These are phyloP conservation scores for Polytolypa hystricis DNA, from an alignment of 2,329 filamentous ascomycete species.

Conservation along the genomic window DNA sequence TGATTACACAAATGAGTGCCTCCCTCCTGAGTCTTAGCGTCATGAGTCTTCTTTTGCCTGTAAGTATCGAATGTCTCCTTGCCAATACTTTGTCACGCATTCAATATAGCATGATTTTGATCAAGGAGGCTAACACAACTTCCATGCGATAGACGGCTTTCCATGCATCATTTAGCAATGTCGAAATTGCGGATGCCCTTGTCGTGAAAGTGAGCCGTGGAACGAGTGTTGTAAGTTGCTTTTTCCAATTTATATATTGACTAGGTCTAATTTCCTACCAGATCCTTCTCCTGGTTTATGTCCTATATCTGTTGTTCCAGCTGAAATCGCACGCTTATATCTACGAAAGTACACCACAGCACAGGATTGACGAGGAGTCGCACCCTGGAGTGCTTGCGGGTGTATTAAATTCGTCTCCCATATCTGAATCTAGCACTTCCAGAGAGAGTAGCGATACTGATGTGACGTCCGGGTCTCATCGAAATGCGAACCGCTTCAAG, in stretches of 20 bases:
- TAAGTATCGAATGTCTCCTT: constrained; percentile 30
- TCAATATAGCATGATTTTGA: too few relatives aligned
- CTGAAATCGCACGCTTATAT: constrained; percentile 86
- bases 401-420: constrained; percentile 62
- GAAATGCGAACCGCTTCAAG: constrained; percentile 62
- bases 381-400: constrained; percentile 74
- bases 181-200: constrained; percentile 50
- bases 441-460: constrained; percentile 53
- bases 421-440: constrained; percentile 44
- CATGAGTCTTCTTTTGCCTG: constrained; percentile 74
- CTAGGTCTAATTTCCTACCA: constrained; percentile 19
- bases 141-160: constrained; percentile 60
- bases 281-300: constrained; percentile 70
- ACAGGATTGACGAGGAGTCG: constrained; percentile 83
- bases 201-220: constrained; percentile 80
- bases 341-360: constrained; percentile 84
- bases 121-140: neutral
- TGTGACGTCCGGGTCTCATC: constrained; percentile 51
- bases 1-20: constrained; percentile 91
- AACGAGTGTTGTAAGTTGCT: constrained; percentile 62
- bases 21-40: constrained; percentile 84
- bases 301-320: constrained; percentile 77
- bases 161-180: constrained; percentile 68
- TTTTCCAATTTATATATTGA: constrained; percentile 2
- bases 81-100: neutral